These are phyloP conservation scores for Neurospora hispaniola DNA, from an alignment of 495 filamentous ascomycete species.

Conservation along the genomic window DNA sequence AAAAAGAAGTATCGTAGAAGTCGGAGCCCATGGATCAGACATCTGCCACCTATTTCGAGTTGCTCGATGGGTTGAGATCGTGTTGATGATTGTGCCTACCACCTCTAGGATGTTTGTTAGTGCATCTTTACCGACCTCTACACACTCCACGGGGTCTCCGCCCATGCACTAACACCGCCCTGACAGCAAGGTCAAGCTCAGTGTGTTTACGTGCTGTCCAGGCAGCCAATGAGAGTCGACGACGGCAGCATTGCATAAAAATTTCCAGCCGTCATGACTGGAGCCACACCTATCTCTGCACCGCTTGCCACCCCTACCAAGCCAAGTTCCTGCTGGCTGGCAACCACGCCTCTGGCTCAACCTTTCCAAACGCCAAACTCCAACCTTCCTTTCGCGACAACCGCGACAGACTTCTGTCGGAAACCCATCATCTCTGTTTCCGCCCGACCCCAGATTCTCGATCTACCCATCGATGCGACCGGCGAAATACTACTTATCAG, in stretches of 20 bases:
- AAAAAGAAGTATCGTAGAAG: neutral
- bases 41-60: neutral
- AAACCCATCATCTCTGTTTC: neutral
- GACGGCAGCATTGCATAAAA: constrained; percentile 11
- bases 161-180: neutral
- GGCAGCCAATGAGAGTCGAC: constrained; percentile 12
- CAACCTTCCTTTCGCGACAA: neutral
- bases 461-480: constrained; percentile 13
- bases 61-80: constrained; percentile 1
- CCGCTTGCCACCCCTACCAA: neutral
- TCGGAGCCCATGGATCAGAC: neutral
- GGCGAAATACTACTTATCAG: neutral
- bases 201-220: neutral
- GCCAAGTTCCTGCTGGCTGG: constrained; percentile 1
- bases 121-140: neutral
- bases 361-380: constrained; percentile 3
- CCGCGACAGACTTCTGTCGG: constrained; percentile 1
- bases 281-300: neutral
- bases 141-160: neutral
- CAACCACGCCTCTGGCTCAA: constrained; percentile 1
- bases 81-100: neutral
- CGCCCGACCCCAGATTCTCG: neutral
- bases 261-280: constrained; percentile 11
- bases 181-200: neutral
- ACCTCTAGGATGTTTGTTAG: neutral